phyloP scores from a whole-genome alignment of 768 basidiomycete species.

The Gymnopilus junonius region DNA sequence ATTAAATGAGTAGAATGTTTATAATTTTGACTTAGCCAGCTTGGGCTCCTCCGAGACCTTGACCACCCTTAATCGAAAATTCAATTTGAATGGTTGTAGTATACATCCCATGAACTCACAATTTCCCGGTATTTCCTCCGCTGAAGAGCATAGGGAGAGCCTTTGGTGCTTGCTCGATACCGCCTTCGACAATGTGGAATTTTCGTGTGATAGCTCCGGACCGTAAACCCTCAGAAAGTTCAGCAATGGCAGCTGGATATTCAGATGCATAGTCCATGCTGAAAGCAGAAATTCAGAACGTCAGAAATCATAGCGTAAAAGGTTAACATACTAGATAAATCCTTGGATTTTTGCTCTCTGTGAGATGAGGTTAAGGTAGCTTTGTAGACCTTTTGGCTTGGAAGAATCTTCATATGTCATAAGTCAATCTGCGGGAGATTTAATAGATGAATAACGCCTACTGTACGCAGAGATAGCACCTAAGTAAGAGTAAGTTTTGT shows the following conservation, averaged over 20 bases:
- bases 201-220: constrained; percentile 79
- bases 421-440: neutral
- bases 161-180: constrained; percentile 72
- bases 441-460: constrained; percentile 32
- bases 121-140: constrained; percentile 81
- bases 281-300: neutral
- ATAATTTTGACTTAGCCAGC: constrained; percentile 35
- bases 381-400: constrained; percentile 67
- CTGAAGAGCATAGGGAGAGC: constrained; percentile 74
- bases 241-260: constrained; percentile 60
- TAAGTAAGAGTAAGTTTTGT: constrained; percentile 25
- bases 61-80: constrained; percentile 49
- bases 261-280: constrained; percentile 77
- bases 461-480: constrained; percentile 89
- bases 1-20: constrained; percentile 8
- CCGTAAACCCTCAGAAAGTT: constrained; percentile 59
- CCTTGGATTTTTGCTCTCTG: constrained; percentile 84
- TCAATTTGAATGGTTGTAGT: neutral
- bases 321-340: constrained; percentile 69
- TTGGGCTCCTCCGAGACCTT: constrained; percentile 53
- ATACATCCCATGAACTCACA: constrained; percentile 41
- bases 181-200: constrained; percentile 77
- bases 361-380: constrained; percentile 71
- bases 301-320: neutral
- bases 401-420: constrained; percentile 45